Evolutionary conservation across 768 basidiomycete genomes (phyloP), one percentile per base, ranked within the genome.

Genomic region (Lactifluus hygrophoroides): DNA sequence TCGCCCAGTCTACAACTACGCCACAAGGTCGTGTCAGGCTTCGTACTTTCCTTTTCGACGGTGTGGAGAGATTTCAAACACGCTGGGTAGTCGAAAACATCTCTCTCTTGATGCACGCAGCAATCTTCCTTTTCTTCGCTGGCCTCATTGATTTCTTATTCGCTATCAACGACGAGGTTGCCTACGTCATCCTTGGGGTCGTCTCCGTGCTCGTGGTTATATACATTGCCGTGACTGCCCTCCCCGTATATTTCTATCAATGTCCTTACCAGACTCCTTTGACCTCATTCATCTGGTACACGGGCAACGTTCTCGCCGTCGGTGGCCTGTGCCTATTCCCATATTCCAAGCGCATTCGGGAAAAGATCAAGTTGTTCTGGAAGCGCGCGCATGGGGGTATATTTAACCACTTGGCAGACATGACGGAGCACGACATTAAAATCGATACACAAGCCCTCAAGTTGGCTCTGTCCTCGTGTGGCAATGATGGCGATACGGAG

Each of bases 111-210:
- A 23, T 57, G 27, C 56, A 57, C 28, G 40, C 35, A 5, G 51
- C 51, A 5, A 40, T 51, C 27, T 40, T 51, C 51, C 35, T 51
- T n/a, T 51, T 51, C 51, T 40, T 51, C 19, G 51, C 51, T 6
- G 51, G 51, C 38, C 51, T 51, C 51, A 32, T 51, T 9, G 35
- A 51, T 13, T 51, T 51, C 51, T 11, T 51, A 8, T 51, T 51
- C 35, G 17, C 32, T 3, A 23, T 37, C 5, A 40, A 51, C 23
- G 17, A 35, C 5, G 35, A 35, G 13, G 51, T 51, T 35, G 51
- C 51, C 11, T 5, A 6, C 16, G 27, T 40, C 51, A n/a, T 51
- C 34, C 35, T 40, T 21, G 35, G 3, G 1, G 21, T n/a, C 35
- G 51, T 51, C 30, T n/a, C 35, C 35, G 13, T 51, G 14, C 34